Base-by-base conservation (phyloP, 2,329 filamentous ascomycete species). In the Pestalotiopsis sp. region DNA sequence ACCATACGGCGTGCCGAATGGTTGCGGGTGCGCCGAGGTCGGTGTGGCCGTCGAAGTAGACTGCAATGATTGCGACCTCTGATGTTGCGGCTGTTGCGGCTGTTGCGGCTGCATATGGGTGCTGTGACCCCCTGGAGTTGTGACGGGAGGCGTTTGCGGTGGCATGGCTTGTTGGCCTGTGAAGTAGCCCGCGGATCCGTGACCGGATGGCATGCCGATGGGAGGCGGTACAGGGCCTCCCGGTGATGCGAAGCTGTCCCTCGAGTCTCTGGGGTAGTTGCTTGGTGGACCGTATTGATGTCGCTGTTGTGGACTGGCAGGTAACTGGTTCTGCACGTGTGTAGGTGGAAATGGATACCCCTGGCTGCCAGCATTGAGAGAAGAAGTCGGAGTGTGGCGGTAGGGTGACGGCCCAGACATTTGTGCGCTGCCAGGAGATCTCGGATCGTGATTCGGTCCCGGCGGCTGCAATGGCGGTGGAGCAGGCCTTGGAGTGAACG, bases 11-110 rank as follows among this genome's bases (percentile, higher is more conserved):
- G 80, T 78, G 13, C 84, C 84, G 72, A 85, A 88, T 9, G 84
- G 69, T 38, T 73, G 83, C 60, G 85, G 85, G 61, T 90, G 88
- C 17, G 88, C 85, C 52, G 88, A 90, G 6, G 87, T 89, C n/a
- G 88, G 88, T 45, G 89, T 91, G 12, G 88, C 88, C 41, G 89
- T 90, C 12, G 87, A 81, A 31, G 84, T 86, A 13, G 89, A 90
- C 67, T 90, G 86, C 5, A 85, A 81, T 25, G 89, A 91, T 68
- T 86, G 86, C 57, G 89, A 88, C 73, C 87, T 78, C 71, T 82
- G 81, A 68, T 83, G 82, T 61, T 80, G 76, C 60, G 80, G 76
- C 69, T 79, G 75, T 63, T 78, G 83, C 31, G 31, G 7, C 68
- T 85, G 80, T n/a, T n/a, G n/a, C n/a, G n/a, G n/a, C n/a, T n/a